Evolutionary conservation across 495 filamentous ascomycete species (phyloP), one percentile per base, ranked within the genome.

Genomic region (Tetracladium setigerum): DNA sequence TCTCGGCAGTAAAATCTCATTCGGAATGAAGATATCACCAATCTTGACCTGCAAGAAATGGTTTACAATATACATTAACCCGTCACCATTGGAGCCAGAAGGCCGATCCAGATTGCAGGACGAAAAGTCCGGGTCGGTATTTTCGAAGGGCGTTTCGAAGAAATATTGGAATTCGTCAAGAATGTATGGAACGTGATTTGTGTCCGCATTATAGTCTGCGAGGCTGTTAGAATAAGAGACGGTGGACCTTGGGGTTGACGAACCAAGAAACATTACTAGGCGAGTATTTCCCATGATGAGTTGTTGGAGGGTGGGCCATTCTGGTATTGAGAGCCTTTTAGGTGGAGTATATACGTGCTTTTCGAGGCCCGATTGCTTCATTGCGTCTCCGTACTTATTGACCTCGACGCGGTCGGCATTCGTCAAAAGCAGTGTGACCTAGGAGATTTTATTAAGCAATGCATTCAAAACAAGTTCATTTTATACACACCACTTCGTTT

Each of bases 31-130:
- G 53, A 92, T 60, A 34, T 89, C 56, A 30, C 69, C 72, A 30
- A 94, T 67, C 53, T 89, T 74, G 37, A 82, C 65, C 60, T 95
- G 94, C 18, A 95, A 67, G 60, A 95, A 95, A 62, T 97, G 91
- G 55, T 97, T 97, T 48, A 87, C 86, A 67, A 95, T 81, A 50
- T 94, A 94, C 71, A 95, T 72, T 40, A 84, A 70, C 5, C 74
- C 69, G 5, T 71, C 58, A 5, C 60, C 52, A 22, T 55, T 55
- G 46, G 90, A 61, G 5, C 73, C 71, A 0, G 87, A 82, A 13
- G 86, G 86, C 1, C 86, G 76, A 48, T 89, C 72, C 18, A 85
- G 74, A 1, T 59, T 66, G 59, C 86, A 90, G 41, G 69, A 66
- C 47, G 85, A 15, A 60, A 86, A 86, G 1, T 60, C 72, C 1